phyloP scores from a whole-genome alignment of 257 asterid species.

The Nicotiana obtusifolia region DNA sequence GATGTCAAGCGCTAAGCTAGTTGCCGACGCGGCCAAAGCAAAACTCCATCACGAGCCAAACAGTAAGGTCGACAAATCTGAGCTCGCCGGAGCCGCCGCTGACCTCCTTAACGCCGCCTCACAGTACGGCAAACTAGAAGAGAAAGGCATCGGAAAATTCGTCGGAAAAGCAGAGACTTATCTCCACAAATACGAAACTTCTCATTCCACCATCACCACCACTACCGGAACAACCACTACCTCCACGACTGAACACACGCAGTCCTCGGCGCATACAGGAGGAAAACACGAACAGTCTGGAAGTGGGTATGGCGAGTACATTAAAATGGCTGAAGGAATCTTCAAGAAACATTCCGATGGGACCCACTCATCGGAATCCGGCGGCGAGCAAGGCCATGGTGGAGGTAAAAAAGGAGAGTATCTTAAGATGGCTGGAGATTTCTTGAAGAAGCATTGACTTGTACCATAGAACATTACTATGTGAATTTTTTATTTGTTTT shows the following conservation, averaged over 20 bases:
- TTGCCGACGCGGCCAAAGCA: constrained; percentile 41
- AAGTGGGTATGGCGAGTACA: constrained; percentile 20
- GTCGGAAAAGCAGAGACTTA: constrained; percentile 48
- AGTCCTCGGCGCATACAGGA: constrained; percentile 1
- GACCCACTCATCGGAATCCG: background rate
- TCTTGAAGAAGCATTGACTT: constrained; percentile 15
- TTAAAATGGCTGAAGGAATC: constrained; percentile 24
- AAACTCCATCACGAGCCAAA: constrained; percentile 34
- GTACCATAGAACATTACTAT: no score
- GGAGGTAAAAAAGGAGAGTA: constrained; percentile 17
- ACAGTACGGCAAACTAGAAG: constrained; percentile 47
- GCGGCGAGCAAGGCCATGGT: no score
- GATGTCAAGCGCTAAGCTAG: constrained; percentile 48
- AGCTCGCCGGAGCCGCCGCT: constrained; percentile 49
- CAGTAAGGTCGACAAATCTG: constrained; percentile 28
- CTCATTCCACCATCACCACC: constrained; percentile 24
- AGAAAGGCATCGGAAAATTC: constrained; percentile 34
- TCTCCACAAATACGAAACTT: constrained; percentile 35
- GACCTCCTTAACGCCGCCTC: constrained; percentile 49
- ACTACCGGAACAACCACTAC: background rate
- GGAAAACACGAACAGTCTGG: constrained; percentile 5
- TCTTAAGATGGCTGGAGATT: constrained; percentile 38
- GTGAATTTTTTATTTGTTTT: background rate
- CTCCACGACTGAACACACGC: background rate
- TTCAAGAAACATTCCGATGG: constrained; percentile 19